Percentiles rank a stretch among this genome's conserved stretches.
Evolutionary conservation across 345 rosid species (phyloP).

Genomic region (Dipteronia sinensis): DNA sequence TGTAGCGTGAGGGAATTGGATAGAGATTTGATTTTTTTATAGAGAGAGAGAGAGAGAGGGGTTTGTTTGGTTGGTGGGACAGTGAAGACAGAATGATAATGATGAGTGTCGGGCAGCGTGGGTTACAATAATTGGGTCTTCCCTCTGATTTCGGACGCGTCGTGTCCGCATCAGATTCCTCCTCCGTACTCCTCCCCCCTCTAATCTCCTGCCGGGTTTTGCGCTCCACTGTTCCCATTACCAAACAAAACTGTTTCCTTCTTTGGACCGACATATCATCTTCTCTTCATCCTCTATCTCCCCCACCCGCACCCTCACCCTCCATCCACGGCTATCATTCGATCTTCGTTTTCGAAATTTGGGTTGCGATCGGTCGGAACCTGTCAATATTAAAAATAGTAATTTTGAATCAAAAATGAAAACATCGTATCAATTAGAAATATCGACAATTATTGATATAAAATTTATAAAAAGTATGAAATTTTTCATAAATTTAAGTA

Average conservation of each 20-base stretch:
- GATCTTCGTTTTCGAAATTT: not conserved
- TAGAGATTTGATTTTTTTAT: not conserved
- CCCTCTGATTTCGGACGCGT: constrained; percentile 71
- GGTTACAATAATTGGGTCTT: constrained; percentile 56
- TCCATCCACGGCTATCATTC: not conserved
- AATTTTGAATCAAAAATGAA: no score
- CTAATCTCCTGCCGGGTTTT: constrained; percentile 51
- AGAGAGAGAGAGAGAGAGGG: constrained; percentile 16
- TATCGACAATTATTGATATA: no score
- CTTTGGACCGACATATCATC: not conserved
- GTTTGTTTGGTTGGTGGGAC: constrained; percentile 6
- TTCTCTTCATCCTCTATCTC: not conserved
- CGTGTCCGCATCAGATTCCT: constrained; percentile 69
- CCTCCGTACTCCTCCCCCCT: constrained; percentile 39
- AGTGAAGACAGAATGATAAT: constrained; percentile 58
- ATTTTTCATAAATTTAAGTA: no score
- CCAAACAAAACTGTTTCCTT: constrained; percentile 22
- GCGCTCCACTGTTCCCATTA: constrained; percentile 44
- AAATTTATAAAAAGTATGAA: no score
- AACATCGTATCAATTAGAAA: no score
- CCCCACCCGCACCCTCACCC: not conserved
- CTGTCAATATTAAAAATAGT: no score
- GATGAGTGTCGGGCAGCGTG: constrained; percentile 67
- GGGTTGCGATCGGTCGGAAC: no score
- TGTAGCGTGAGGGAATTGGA: no score